Percentiles rank a stretch among this genome's conserved stretches.
Conservation (phyloP, 345 rosid genomes). For the Bruguiera sexangula region DNA sequence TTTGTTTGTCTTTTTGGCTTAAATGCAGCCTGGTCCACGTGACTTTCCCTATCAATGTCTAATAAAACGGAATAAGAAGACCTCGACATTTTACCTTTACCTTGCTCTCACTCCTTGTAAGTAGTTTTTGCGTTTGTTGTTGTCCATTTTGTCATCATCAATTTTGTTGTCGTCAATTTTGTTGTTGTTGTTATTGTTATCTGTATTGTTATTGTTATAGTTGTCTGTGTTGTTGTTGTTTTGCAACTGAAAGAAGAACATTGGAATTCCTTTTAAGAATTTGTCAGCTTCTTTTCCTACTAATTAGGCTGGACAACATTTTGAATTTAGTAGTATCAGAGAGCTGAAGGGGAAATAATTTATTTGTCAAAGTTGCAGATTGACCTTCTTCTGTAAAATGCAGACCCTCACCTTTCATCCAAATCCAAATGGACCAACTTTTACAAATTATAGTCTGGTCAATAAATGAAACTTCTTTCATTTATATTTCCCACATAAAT, state of each 20-base stretch:
- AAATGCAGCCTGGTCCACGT: conserved; percentile 75
- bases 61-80: conserved; percentile 70
- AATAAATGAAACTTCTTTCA: conserved; percentile 15
- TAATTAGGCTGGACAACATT: not conserved
- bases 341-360: conserved; percentile 9
- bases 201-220: not conserved
- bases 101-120: conserved; percentile 74
- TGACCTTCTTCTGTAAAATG: too few relatives aligned
- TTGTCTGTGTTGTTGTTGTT: too few relatives aligned
- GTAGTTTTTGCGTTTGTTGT: conserved; percentile 16
- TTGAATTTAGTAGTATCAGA: not conserved
- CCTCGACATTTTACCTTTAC: conserved; percentile 71
- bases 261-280: not conserved
- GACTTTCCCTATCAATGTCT: conserved; percentile 69
- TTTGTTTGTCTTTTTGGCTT: not conserved
- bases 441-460: conserved; percentile 16
- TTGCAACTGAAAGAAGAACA: not conserved
- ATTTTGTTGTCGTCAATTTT: not conserved
- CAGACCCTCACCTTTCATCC: conserved; percentile 5
- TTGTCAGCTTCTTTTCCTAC: conserved; percentile 2
- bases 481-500: conserved; percentile 15
- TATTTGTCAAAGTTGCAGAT: conserved; percentile 27
- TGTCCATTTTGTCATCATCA: not conserved
- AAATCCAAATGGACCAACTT: conserved; percentile 32
- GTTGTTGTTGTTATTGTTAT: not conserved